A percentile compares a stretch with the other conserved stretches of the same genome.
Evolutionary conservation across 345 rosid species (phyloP).

Genomic region (Arabis hirsuta): DNA sequence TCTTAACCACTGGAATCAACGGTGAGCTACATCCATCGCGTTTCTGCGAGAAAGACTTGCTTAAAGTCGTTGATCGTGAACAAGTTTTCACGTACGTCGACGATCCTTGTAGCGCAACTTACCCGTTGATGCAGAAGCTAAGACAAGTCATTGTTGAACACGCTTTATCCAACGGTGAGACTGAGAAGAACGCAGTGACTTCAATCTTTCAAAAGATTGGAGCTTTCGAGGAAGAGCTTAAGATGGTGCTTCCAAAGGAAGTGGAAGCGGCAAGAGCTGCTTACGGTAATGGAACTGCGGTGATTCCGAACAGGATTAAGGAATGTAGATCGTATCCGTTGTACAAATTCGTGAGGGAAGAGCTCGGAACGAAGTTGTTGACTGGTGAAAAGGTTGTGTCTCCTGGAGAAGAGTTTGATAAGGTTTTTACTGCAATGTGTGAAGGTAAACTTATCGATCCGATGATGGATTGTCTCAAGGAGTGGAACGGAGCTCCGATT

Average conservation of each 20-base stretch:
- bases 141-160: constrained; percentile 69
- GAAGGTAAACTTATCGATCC: constrained; percentile 71
- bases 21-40: constrained; percentile 72
- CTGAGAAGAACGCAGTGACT: constrained; percentile 52
- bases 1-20: constrained; percentile 53
- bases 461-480: constrained; percentile 69
- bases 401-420: constrained; percentile 77
- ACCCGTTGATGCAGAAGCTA: constrained; percentile 68
- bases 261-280: constrained; percentile 58
- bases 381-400: constrained; percentile 67
- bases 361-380: constrained; percentile 56
- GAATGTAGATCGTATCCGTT: constrained; percentile 77
- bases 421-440: constrained; percentile 70
- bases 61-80: constrained; percentile 60
- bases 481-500: constrained; percentile 78
- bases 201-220: constrained; percentile 74
- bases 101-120: constrained; percentile 64
- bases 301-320: constrained; percentile 60
- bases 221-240: constrained; percentile 63
- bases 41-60: constrained; percentile 68
- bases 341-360: constrained; percentile 67
- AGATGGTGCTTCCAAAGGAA: constrained; percentile 59
- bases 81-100: constrained; percentile 60
- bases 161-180: constrained; percentile 59
- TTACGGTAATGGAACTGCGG: constrained; percentile 50